phyloP scores from a whole-genome alignment of 495 filamentous ascomycete genomes.

The Podospora australis region DNA sequence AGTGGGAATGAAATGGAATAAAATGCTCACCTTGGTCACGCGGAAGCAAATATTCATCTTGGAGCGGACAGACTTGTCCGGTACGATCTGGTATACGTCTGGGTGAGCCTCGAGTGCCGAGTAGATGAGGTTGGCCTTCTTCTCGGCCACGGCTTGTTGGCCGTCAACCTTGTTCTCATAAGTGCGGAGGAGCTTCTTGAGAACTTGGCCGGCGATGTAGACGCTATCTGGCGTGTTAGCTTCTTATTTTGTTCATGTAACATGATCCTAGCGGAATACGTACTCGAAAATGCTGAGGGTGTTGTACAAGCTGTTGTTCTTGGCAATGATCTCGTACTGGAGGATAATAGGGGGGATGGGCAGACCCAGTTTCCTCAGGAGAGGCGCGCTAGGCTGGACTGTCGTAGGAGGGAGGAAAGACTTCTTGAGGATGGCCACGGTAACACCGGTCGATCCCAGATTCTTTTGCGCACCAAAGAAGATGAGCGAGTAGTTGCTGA shows the following conservation, averaged over 20 bases:
- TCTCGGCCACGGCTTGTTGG: slow-evolving; percentile 59
- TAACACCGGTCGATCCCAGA: slow-evolving; percentile 76
- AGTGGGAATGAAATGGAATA: too few species aligned
- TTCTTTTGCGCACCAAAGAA: slow-evolving; percentile 91
- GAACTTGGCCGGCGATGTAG: slow-evolving; percentile 80
- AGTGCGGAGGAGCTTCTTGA: slow-evolving; percentile 55
- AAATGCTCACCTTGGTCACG: slow-evolving; percentile 42
- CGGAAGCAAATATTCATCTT: slow-evolving; percentile 93
- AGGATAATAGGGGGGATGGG: slow-evolving; percentile 72
- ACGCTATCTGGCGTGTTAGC: slow-evolving; percentile 42
- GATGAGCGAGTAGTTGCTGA: slow-evolving; percentile 65
- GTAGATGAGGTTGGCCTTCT: slow-evolving; percentile 73
- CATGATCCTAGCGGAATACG: slow-evolving; percentile 7
- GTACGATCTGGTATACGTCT: slow-evolving; percentile 64
- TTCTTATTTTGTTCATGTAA: not conserved
- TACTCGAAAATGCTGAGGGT: slow-evolving; percentile 88
- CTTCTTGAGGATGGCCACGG: slow-evolving; percentile 75
- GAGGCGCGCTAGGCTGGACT: slow-evolving; percentile 49
- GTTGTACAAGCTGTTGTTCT: slow-evolving; percentile 90
- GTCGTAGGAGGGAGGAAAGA: slow-evolving; percentile 60
- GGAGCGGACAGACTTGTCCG: slow-evolving; percentile 63
- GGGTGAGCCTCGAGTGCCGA: slow-evolving; percentile 64
- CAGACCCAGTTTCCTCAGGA: slow-evolving; percentile 68
- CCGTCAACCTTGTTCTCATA: slow-evolving; percentile 62
- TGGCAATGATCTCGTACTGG: slow-evolving; percentile 71